Base-by-base conservation (phyloP, 805 yeast genomes). In the Yarrowia sp. region DNA sequence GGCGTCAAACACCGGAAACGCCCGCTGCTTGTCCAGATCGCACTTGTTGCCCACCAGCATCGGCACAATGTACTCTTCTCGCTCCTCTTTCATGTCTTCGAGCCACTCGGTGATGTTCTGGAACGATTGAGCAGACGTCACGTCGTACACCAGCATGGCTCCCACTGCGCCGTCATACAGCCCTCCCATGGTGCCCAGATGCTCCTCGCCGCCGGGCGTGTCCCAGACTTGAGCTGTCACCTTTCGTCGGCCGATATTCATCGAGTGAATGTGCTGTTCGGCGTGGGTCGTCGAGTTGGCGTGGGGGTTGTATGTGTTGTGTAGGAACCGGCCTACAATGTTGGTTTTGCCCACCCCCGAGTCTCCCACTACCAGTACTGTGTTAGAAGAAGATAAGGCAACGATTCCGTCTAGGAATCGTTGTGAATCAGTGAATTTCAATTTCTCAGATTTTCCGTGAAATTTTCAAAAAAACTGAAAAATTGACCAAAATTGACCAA, bases 161-260 rank as follows among this genome's bases (percentile, higher is more conserved):
- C 98, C 98, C 67, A 92, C 97, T 0, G 98, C 98, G 52, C 98
- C 98, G 77, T 98, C 85, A 78, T 93, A 93, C 14, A 58, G 50
- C 8, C 38, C 26, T 1, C 50, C 43, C 64, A 58, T 58, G 10
- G 41, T 42, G 3, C 64, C 64, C 32, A 98, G 87, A 82, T 95
- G 95, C 79, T 98, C 87, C 79, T 95, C 98, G 82, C 95, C 98
- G 70, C 99, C 99, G 1, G 98, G 98, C 42, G 99, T 94, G 80
- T 94, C 99, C 99, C 99, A 94, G 77, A 94, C 94, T 82, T 94
- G 98, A 75, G 97, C 87, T 80, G 94, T 95, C 78, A 94, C 93
- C 70, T 96, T 91, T 82, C 93, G 94, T 72, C 97, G 97, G 76
- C 94, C 98, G 69, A 95, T 85, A 75, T 90, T 95, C 69, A 95